Base-by-base conservation (phyloP, 176 grass and related monocot genomes). In the Paspalum vaginatum region DNA sequence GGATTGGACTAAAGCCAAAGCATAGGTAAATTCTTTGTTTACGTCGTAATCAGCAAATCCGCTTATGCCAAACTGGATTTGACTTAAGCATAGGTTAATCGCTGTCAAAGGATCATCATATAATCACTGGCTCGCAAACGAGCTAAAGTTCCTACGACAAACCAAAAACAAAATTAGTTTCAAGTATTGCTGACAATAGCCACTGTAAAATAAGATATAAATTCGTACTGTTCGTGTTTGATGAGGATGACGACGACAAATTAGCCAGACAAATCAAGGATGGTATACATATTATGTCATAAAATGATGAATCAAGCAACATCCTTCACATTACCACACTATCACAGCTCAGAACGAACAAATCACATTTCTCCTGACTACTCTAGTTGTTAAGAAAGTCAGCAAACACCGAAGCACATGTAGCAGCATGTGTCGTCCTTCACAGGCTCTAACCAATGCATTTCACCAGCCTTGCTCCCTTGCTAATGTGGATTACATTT, bases 241-340 rank as follows among this genome's bases (percentile, higher is more conserved):
- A n/a, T n/a, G n/a, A n/a, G n/a, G n/a, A n/a, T n/a, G n/a, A n/a
- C n/a, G n/a, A n/a, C n/a, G n/a, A n/a, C n/a, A n/a, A 44, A 27
- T 42, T 58, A 60, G 26, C 69, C 24, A 60, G 42, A 40, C 43
- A 50, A 48, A 47, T 49, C n/a, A 74, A 60, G 17, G 52, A 74
- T 70, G 46, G 9, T 40, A 54, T 26, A 52, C 17, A 52, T 22
- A 76, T 68, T 76, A 39, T 15, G 10, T 6, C 37, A 48, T 75
- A 21, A 77, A 72, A 77, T 63, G 63, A 78, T 87, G 68, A 88
- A 79, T 42, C 18, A 58, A 88, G 59, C 38, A 24, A 37, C 17
- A 84, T 14, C 18, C 12, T 80, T 66, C 61, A 53, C 81, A 84
- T 26, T 79, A 24, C 16, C 21, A 51, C 61, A 11, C n/a, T 56